Conservation (phyloP, 2,329 filamentous ascomycete species). For the Thyridium curvatum region DNA sequence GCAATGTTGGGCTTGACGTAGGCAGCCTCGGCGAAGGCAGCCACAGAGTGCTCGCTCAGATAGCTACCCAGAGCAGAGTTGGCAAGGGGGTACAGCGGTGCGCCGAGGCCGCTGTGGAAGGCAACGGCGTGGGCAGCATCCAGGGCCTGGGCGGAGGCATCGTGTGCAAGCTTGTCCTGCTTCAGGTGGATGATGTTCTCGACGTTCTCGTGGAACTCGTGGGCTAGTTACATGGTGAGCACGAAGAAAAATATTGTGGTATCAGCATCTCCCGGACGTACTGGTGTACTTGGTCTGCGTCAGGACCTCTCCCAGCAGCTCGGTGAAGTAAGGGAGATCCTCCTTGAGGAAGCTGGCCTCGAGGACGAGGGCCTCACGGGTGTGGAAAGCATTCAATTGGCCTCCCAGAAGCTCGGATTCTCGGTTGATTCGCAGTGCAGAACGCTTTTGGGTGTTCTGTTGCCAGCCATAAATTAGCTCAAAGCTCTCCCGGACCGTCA, state of each 20-base stretch:
- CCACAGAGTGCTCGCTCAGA: constrained; percentile 68
- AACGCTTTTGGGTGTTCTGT: constrained; percentile 81
- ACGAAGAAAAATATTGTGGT: too few species aligned
- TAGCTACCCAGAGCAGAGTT: constrained; percentile 72
- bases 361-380: constrained; percentile 86
- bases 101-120: constrained; percentile 89
- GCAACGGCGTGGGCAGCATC: constrained; percentile 82
- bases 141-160: constrained; percentile 62
- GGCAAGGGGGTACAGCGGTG: constrained; percentile 66
- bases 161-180: constrained; percentile 65
- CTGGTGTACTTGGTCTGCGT: constrained; percentile 80
- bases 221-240: constrained; percentile 45
- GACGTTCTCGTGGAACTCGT: constrained; percentile 88
- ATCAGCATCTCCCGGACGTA: constrained; percentile 44
- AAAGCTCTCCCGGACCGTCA: constrained; percentile 7
- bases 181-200: constrained; percentile 68
- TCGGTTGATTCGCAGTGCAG: constrained; percentile 85
- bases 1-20: constrained; percentile 90
- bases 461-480: constrained; percentile 39
- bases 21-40: constrained; percentile 68
- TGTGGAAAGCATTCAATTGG: constrained; percentile 81
- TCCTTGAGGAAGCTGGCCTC: constrained; percentile 92
- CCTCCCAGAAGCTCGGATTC: constrained; percentile 94
- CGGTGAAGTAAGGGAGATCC: constrained; percentile 95
- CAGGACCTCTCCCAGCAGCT: constrained; percentile 89